phyloP scores from a whole-genome alignment of 306 rosid genomes.

The Cyamopsis tetragonoloba region DNA sequence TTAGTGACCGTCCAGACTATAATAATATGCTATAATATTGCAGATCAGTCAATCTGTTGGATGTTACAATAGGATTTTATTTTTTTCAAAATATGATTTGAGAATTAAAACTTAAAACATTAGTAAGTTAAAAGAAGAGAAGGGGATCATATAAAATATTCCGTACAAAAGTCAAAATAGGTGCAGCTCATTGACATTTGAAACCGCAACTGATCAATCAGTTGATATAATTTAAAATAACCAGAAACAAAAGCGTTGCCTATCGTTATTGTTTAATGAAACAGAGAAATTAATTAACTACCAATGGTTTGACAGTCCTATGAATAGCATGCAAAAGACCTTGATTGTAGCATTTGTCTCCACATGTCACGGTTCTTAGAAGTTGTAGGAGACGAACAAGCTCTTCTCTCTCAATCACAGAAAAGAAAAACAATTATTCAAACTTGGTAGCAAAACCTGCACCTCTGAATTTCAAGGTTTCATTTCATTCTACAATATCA shows the following conservation, averaged over 20 bases:
- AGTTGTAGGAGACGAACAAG: constrained; percentile 53
- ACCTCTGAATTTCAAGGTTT: constrained; percentile 16
- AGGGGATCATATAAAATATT: not conserved
- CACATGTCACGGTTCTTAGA: constrained; percentile 49
- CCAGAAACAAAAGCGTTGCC: not conserved
- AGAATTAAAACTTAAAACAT: not conserved
- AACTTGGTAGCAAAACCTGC: constrained; percentile 24
- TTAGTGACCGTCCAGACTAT: too few species aligned
- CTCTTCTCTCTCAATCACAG: constrained; percentile 34
- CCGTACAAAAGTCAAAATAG: not conserved
- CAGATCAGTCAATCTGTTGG: too few species aligned
- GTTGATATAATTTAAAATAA: not conserved
- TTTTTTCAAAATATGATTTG: not conserved
- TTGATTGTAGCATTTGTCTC: constrained; percentile 31
- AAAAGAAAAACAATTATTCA: constrained; percentile 1
- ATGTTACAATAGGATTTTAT: too few species aligned
- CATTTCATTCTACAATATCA: constrained; percentile 10
- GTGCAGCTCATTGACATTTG: not conserved
- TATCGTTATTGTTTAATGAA: not conserved
- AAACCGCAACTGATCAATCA: not conserved
- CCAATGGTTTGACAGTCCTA: constrained; percentile 20
- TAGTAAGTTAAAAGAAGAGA: too few species aligned
- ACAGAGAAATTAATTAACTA: not conserved
- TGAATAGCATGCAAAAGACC: constrained; percentile 27
- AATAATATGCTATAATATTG: too few species aligned